phyloP scores from a whole-genome alignment of 2,329 filamentous ascomycete species.

The Penicillium freii region DNA sequence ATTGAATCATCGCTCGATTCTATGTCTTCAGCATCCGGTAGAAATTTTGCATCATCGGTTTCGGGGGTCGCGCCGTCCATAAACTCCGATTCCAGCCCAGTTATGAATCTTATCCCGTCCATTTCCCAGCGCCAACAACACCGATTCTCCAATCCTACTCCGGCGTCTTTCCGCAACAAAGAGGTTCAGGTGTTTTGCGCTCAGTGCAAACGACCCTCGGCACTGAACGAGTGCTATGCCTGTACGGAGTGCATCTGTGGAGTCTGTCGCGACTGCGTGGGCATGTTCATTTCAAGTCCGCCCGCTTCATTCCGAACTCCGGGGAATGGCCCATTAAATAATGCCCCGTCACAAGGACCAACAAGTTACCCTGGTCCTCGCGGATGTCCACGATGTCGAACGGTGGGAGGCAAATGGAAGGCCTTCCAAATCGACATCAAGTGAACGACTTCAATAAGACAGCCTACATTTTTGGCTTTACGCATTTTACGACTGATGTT shows the following conservation, averaged over 20 bases:
- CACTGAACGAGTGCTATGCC: constrained; percentile 80
- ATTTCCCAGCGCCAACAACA: constrained; percentile 40
- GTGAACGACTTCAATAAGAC: constrained; percentile 25
- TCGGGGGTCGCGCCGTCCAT: constrained; percentile 68
- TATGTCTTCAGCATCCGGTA: constrained; percentile 51
- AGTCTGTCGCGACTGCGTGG: constrained; percentile 80
- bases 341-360: constrained; percentile 25
- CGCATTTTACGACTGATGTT: constrained; percentile 34
- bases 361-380: constrained; percentile 41
- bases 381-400: constrained; percentile 48
- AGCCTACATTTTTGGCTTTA: constrained; percentile 22
- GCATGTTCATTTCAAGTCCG: constrained; percentile 45
- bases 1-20: constrained; percentile 75
- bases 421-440: constrained; percentile 50
- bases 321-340: constrained; percentile 24
- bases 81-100: constrained; percentile 62
- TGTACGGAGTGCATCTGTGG: constrained; percentile 97
- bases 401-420: constrained; percentile 49
- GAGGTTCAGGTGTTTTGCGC: constrained; percentile 88
- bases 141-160: constrained; percentile 52
- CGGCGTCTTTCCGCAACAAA: constrained; percentile 48
- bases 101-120: constrained; percentile 41
- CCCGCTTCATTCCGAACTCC: constrained; percentile 39
- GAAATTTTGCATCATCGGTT: constrained; percentile 68
- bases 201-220: constrained; percentile 73